These are phyloP conservation scores for Stereocaulon alpinum DNA, from an alignment of 495 filamentous ascomycete genomes.

Conservation along the genomic window DNA sequence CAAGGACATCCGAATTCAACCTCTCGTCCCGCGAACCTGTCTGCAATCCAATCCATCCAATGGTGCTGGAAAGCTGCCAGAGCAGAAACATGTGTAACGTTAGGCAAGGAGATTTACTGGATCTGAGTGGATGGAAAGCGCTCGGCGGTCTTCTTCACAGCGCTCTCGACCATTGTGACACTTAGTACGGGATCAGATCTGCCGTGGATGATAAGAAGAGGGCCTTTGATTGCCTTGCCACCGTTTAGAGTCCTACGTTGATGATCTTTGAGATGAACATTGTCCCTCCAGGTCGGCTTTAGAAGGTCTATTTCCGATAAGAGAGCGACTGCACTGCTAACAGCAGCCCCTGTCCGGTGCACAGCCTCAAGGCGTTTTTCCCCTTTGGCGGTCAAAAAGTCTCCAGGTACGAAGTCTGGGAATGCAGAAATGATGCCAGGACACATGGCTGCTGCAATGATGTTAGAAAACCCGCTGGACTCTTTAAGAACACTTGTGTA, in stretches of 20 bases:
- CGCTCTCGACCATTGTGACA: slow-evolving; percentile 17
- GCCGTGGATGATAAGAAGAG: slow-evolving; percentile 38
- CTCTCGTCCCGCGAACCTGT: slow-evolving; percentile 26
- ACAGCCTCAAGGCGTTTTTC: slow-evolving; percentile 22
- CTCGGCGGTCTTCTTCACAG: slow-evolving; percentile 26
- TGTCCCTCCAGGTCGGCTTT: slow-evolving; percentile 19
- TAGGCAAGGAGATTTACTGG: slow-evolving; percentile 25
- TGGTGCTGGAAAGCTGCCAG: slow-evolving; percentile 25
- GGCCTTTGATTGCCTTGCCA: slow-evolving; percentile 29
- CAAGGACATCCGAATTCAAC: not conserved
- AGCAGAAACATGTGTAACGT: slow-evolving; percentile 26
- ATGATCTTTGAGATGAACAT: slow-evolving; percentile 18
- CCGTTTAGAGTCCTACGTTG: slow-evolving; percentile 17
- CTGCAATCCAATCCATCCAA: slow-evolving; percentile 34
- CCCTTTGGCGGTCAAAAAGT: slow-evolving; percentile 25
- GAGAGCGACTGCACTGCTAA: slow-evolving; percentile 20
- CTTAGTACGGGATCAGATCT: slow-evolving; percentile 25
- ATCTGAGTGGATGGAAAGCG: slow-evolving; percentile 18
- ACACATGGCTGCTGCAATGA: slow-evolving; percentile 12
- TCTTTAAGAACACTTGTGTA: slow-evolving; percentile 26
- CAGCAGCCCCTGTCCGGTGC: slow-evolving; percentile 27
- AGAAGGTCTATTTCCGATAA: slow-evolving; percentile 15
- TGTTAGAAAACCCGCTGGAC: slow-evolving; percentile 2
- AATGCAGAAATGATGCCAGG: slow-evolving; percentile 7
- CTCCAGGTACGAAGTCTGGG: slow-evolving; percentile 16